phyloP scores from a whole-genome alignment of 495 filamentous ascomycete species.

The Zalerion maritima region DNA sequence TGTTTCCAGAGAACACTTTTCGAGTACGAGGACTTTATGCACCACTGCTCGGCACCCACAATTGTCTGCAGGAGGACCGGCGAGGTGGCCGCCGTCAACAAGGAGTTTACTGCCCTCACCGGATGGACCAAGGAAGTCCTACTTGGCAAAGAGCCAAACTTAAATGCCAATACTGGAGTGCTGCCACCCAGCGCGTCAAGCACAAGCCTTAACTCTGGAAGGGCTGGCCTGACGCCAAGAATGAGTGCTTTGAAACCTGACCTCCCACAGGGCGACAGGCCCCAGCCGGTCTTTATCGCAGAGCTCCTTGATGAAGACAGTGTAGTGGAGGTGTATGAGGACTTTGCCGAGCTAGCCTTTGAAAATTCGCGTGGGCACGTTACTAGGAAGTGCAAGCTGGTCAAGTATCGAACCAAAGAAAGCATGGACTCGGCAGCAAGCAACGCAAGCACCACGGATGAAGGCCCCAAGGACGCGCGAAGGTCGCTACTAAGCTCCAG shows the following conservation, averaged over 20 bases:
- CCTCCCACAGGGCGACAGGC: slow-evolving; percentile 19
- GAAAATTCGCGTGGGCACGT: slow-evolving; percentile 73
- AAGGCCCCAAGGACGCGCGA: slow-evolving; percentile 10
- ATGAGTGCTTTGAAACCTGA: slow-evolving; percentile 25
- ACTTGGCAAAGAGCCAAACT: slow-evolving; percentile 72
- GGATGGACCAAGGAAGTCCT: slow-evolving; percentile 90
- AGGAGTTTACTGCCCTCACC: slow-evolving; percentile 86
- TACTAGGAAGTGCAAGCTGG: slow-evolving; percentile 66
- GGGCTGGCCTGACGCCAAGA: slow-evolving; percentile 28
- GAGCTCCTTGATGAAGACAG: slow-evolving; percentile 90
- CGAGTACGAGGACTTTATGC: slow-evolving; percentile 86
- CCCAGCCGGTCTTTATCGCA: slow-evolving; percentile 72
- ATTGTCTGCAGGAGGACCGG: slow-evolving; percentile 85
- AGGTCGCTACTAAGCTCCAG: slow-evolving; percentile 35
- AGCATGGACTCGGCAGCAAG: slow-evolving; percentile 32
- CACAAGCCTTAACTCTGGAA: slow-evolving; percentile 16
- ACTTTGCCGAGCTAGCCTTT: slow-evolving; percentile 84
- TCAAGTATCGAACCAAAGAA: slow-evolving; percentile 78
- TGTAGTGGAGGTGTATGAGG: slow-evolving; percentile 88
- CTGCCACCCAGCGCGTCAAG: slow-evolving; percentile 19
- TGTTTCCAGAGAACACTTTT: slow-evolving; percentile 85
- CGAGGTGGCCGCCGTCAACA: slow-evolving; percentile 80
- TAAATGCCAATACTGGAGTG: slow-evolving; percentile 63
- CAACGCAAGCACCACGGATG: slow-evolving; percentile 17
- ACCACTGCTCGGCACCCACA: slow-evolving; percentile 72